phyloP scores from a whole-genome alignment of 768 basidiomycete species.

The Rhodotorula paludigena region DNA sequence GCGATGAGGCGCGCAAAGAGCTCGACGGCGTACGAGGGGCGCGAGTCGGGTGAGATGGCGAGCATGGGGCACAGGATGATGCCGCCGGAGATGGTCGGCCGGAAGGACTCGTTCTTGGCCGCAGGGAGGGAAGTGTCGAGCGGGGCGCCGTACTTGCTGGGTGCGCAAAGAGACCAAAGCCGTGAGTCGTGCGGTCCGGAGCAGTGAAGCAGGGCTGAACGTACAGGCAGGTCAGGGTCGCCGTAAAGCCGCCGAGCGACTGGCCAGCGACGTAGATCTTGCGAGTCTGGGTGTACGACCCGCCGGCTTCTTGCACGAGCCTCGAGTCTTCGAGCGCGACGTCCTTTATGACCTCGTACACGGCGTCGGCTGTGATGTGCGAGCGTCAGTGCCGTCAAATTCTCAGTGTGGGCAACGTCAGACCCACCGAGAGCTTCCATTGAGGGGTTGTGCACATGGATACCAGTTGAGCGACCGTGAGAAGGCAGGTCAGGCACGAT shows the following conservation, averaged over 20 bases:
- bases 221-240: conserved; percentile 29
- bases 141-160: conserved; percentile 32
- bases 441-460: conserved; percentile 33
- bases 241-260: conserved; percentile 37
- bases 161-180: too few species aligned
- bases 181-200: neutral
- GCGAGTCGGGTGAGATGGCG: conserved; percentile 35
- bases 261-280: conserved; percentile 40
- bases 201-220: neutral
- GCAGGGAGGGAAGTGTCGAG: conserved; percentile 18
- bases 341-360: conserved; percentile 38
- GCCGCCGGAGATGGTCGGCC: conserved; percentile 32
- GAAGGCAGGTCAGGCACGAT: conserved; percentile 38
- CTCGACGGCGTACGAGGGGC: conserved; percentile 32
- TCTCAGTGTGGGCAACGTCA: neutral
- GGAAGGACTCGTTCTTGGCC: neutral
- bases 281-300: conserved; percentile 16
- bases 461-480: conserved; percentile 40
- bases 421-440: conserved; percentile 30
- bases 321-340: conserved; percentile 24
- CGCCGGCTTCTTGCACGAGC: conserved; percentile 11
- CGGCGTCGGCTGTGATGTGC: conserved; percentile 36
- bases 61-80: conserved; percentile 42
- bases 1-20: conserved; percentile 32
- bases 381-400: too few species aligned